These are phyloP conservation scores for Amanita jacksonii DNA, from an alignment of 768 basidiomycete genomes.

Conservation along the genomic window DNA sequence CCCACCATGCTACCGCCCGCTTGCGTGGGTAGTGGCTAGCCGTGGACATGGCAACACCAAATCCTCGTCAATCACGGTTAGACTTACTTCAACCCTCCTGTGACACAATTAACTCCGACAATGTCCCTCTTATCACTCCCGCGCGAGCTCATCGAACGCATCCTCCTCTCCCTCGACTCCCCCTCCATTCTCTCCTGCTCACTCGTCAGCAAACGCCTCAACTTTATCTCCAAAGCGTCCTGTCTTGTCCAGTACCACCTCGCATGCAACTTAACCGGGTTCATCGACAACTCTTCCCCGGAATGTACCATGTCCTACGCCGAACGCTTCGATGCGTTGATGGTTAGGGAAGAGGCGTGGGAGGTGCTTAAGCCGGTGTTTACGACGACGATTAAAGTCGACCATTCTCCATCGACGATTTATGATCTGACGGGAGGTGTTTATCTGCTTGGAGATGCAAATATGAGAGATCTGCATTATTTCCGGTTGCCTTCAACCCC, in stretches of 20 bases:
- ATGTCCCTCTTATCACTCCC: conserved; percentile 11
- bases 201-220: conserved; percentile 15
- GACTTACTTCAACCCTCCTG: too few species aligned
- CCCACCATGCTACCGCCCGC: too few species aligned
- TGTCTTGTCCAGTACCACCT: conserved; percentile 23
- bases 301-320: conserved; percentile 14
- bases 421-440: conserved; percentile 34
- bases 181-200: conserved; percentile 18
- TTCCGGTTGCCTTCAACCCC: conserved; percentile 21
- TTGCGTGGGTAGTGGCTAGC: too few species aligned
- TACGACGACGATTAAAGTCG: conserved; percentile 17
- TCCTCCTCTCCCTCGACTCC: conserved; percentile 19
- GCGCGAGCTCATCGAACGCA: conserved; percentile 20
- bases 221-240: conserved; percentile 19
- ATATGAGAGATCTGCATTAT: conserved; percentile 21
- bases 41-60: too few species aligned
- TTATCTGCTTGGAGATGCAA: conserved; percentile 28
- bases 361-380: conserved; percentile 17
- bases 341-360: conserved; percentile 24
- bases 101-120: conserved; percentile 8
- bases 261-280: conserved; percentile 16
- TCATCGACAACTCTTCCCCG: conserved; percentile 24
- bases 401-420: conserved; percentile 24
- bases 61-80: too few species aligned
- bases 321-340: conserved; percentile 20